Evolutionary conservation across 495 filamentous ascomycete species (phyloP), one percentile per base, ranked within the genome.

Genomic region (Aspergillus sparsus): DNA sequence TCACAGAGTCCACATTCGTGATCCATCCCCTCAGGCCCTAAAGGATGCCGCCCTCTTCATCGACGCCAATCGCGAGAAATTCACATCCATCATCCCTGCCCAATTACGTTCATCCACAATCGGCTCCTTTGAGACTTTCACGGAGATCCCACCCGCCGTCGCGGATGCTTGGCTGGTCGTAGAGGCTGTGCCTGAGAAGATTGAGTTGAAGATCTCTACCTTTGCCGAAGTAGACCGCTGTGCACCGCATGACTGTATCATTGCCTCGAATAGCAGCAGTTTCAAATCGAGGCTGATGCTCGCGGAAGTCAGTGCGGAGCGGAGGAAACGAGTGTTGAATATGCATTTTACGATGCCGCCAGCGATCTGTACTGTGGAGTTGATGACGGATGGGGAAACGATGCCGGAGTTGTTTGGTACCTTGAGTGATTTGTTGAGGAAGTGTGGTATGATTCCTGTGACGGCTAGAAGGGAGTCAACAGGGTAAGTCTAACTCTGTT

Each of bases 271-370:
- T 61, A 67, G 66, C 49, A 70, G 68, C 10, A 68, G 63, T 0
- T 68, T 67, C 33, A 71, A 68, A 55, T 72, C 73, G 13, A 66
- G 66, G 41, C 47, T 69, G 47, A 67, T 76, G 70, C 16, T 67
- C 15, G 47, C 33, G 0, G 66, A 66, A 11, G 46, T 72, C 1
- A 44, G 46, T 1, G 18, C 36, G 1, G 60, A 67, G 15, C 42
- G 64, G 7, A 63, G 41, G 45, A 62, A 35, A 47, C 61, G 18
- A 65, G 72, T 57, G 64, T 53, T 71, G 10, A 86, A 86, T 62
- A 77, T 74, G 53, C 82, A 85, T 68, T 86, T 77, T 60, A 69
- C 70, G 18, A 83, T 85, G 71, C 84, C 82, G 52, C 83, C 82
- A 0, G 60, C 58, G 33, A 74, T 76, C 47, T 62, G 64, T 6